phyloP scores from a whole-genome alignment of 2,329 filamentous ascomycete genomes.

The Aspergillus spinulosporus region DNA sequence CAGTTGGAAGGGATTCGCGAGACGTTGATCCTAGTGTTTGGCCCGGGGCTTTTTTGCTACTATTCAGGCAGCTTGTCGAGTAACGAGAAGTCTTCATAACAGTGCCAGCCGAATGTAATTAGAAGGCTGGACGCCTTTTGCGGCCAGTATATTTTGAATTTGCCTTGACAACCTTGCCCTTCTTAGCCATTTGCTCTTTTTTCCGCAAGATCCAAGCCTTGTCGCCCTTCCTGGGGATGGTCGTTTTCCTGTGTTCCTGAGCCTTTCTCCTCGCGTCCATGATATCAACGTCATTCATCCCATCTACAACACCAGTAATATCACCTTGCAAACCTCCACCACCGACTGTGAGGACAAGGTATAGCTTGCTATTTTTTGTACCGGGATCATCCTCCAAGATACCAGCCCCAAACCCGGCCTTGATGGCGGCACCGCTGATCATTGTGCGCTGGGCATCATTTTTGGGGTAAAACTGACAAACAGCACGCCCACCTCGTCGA shows the following conservation, averaged over 20 bases:
- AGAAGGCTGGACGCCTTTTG: conserved; percentile 79
- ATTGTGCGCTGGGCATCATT: conserved; percentile 88
- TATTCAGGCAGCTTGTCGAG: neutral
- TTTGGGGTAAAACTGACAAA: conserved; percentile 98
- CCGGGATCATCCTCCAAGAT: conserved; percentile 92
- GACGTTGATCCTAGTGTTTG: neutral
- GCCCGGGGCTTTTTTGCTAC: neutral
- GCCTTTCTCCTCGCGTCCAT: conserved; percentile 65
- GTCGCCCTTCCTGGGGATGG: conserved; percentile 47
- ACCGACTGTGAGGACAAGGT: conserved; percentile 89
- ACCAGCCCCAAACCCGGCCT: conserved; percentile 92
- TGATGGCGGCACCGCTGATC: conserved; percentile 87
- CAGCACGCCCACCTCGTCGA: conserved; percentile 79
- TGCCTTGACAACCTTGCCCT: conserved; percentile 91
- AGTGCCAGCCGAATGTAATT: neutral
- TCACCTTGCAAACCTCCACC: conserved; percentile 65
- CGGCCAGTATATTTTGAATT: conserved; percentile 92
- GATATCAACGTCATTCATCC: conserved; percentile 85
- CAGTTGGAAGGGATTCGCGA: neutral
- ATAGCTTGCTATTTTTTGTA: conserved; percentile 96
- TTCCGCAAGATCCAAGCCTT: conserved; percentile 58
- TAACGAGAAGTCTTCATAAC: neutral
- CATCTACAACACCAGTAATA: conserved; percentile 85
- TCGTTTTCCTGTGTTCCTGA: conserved; percentile 43
- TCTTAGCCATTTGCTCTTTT: conserved; percentile 89